A percentile compares a stretch with the other conserved stretches of the same genome.
Conservation (phyloP, 768 basidiomycete species). For the Naganishia randhawae region DNA sequence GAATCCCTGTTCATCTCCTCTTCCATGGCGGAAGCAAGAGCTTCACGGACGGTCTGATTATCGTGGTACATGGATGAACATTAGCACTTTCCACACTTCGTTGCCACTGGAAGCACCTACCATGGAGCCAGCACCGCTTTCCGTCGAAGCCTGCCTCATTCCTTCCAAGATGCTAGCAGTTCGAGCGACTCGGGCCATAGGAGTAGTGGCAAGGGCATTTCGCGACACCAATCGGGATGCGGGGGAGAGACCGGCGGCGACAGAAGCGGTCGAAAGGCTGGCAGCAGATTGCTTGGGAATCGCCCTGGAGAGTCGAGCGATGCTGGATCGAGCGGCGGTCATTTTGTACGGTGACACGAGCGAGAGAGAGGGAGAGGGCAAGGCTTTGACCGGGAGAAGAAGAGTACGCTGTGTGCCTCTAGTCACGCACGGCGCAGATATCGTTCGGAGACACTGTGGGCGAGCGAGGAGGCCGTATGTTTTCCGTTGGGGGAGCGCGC, state of each 20-base stretch:
- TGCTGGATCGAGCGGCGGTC: slow-evolving; percentile 17
- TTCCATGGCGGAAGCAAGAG: slow-evolving; percentile 95
- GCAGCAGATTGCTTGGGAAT: slow-evolving; percentile 16
- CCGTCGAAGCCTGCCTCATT: slow-evolving; percentile 38
- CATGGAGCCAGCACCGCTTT: slow-evolving; percentile 43
- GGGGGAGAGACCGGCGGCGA: slow-evolving; percentile 27
- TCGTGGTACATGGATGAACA: neutral
- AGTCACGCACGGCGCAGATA: too few species aligned
- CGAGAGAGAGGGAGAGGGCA: neutral
- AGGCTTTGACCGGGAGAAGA: neutral
- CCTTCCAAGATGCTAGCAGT: slow-evolving; percentile 36
- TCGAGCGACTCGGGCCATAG: slow-evolving; percentile 43
- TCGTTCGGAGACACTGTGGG: too few species aligned
- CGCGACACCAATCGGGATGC: slow-evolving; percentile 34
- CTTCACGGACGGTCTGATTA: slow-evolving; percentile 83
- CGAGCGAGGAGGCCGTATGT: too few species aligned
- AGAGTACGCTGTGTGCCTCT: too few species aligned
- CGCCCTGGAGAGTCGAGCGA: slow-evolving; percentile 17
- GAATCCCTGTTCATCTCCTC: slow-evolving; percentile 98
- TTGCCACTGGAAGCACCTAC: slow-evolving; percentile 32
- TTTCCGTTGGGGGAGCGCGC: slow-evolving; percentile 11
- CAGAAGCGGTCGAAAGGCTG: slow-evolving; percentile 11
- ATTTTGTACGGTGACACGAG: neutral
- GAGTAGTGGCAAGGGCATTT: slow-evolving; percentile 41
- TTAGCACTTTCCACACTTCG: neutral